Conservation (phyloP, 2,329 filamentous ascomycete species). For the Dactylonectria estremocensis region DNA sequence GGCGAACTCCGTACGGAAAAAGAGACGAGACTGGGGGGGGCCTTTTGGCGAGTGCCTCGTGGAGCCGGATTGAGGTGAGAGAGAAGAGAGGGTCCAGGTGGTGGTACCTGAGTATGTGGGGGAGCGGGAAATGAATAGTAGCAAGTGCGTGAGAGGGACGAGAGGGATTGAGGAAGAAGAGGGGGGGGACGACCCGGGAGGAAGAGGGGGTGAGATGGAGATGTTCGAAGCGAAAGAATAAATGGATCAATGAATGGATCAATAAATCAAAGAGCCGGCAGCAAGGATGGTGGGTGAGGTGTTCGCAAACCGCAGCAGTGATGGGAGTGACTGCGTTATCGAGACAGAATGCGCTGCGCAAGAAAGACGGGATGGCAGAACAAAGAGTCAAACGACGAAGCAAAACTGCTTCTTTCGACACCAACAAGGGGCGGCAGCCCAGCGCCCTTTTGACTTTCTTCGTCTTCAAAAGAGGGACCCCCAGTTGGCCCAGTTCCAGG, state of each 20-base stretch:
- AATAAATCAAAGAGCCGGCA: no score
- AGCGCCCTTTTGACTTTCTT: slow-evolving; percentile 25
- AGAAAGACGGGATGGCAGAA: background rate
- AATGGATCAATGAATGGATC: slow-evolving; percentile 24
- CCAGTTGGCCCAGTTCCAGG: background rate
- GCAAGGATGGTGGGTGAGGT: background rate
- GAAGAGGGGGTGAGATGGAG: slow-evolving; percentile 2
- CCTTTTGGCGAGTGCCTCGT: background rate
- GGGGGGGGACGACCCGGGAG: background rate
- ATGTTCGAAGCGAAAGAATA: slow-evolving; percentile 14
- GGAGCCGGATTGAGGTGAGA: background rate
- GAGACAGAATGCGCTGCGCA: background rate
- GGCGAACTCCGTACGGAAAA: slow-evolving; percentile 5
- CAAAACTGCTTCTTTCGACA: background rate
- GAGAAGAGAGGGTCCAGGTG: background rate
- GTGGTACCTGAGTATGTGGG: background rate
- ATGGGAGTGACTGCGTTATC: background rate
- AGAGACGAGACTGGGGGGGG: background rate
- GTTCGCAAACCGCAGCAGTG: background rate
- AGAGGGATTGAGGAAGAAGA: slow-evolving; percentile 10
- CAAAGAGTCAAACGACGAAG: slow-evolving; percentile 1
- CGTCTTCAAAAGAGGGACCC: slow-evolving; percentile 13
- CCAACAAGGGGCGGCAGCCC: slow-evolving; percentile 23
- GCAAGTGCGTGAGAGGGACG: slow-evolving; percentile 32
- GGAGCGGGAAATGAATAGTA: slow-evolving; percentile 26